Evolutionary conservation across 306 rosid species (phyloP).

Genomic region (Prinsepia uniflora): DNA sequence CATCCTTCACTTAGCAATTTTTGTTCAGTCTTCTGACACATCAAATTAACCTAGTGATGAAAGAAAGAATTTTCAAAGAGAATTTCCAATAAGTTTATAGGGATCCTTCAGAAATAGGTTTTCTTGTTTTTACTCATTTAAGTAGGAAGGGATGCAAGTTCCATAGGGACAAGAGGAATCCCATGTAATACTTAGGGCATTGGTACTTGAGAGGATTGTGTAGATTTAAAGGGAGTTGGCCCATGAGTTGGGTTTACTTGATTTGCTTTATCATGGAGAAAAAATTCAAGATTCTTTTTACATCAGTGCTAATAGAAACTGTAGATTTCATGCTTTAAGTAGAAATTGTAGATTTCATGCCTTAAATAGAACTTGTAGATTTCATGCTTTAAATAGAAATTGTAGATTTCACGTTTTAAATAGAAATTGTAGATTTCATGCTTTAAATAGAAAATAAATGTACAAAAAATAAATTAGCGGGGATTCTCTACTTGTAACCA

Average conservation of each 20-base stretch:
- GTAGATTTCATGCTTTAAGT: neutral
- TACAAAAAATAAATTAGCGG: neutral
- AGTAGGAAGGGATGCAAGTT: slow-evolving; percentile 1
- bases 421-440: no score
- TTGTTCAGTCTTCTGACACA: neutral
- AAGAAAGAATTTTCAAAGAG: neutral
- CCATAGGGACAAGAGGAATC: neutral
- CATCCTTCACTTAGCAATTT: neutral
- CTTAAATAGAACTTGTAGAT: no score
- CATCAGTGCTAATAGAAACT: neutral
- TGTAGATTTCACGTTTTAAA: no score
- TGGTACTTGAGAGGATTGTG: neutral
- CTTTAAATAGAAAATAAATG: no score
- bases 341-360: no score
- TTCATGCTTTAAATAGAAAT: no score
- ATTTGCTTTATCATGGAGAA: neutral
- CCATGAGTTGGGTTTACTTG: neutral
- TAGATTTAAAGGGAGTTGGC: neutral
- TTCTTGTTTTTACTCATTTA: no score
- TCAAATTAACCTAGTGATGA: no score
- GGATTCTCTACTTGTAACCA: neutral
- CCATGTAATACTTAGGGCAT: neutral
- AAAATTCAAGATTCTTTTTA: neutral
- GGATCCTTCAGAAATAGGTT: neutral
- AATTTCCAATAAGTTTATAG: neutral